Base-by-base conservation (phyloP, 1,284 basidiomycete genomes). In the Inonotus hispidus region DNA sequence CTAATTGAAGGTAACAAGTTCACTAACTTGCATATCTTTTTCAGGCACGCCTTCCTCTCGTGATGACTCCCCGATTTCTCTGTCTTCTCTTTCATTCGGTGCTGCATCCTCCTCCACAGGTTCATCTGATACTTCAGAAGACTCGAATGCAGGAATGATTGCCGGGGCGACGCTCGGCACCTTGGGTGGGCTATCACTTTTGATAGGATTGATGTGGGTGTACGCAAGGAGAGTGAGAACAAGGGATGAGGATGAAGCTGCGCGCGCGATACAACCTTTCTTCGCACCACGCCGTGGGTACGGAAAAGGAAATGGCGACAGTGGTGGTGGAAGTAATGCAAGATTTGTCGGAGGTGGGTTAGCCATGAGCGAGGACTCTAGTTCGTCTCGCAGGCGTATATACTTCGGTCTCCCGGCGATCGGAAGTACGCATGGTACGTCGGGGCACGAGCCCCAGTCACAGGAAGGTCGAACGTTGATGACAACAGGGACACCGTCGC, bases 231-330 rank as follows among this genome's bases (percentile, higher is more conserved):
- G 46, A 47, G 2, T n/a, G 19, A 39, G 32, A 37, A 39, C 10
- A 3, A 35, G 8, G 8, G 60, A 16, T 14, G 59, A 50, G 29
- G 35, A 57, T 21, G 54, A 57, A 16, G 54, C 60, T n/a, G 60
- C 37, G 19, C 49, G 43, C n/a, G 55, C 46, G 19, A 37, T 61
- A 27, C 39, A 52, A 27, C 60, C 60, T 21, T 61, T 61, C 41
- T 47, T 61, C 54, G 27, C 50, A 10, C 25, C 25, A 52, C 25
- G 19, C 32, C 13, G 47, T 14, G 47, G 47, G 47, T 1, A 13
- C 7, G 19, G 13, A 23, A 23, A 21, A 49, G 21, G 27, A 49
- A 19, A 2, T 25, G 47, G 10, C 21, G 21, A 21, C 5, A 25
- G 47, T 11, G 5, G 19, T 11, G 47, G 27, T 14, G 47, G n/a